phyloP scores from a whole-genome alignment of 225 moss, liverwort and hornwort species.

The Antitrichia curtipendula region DNA sequence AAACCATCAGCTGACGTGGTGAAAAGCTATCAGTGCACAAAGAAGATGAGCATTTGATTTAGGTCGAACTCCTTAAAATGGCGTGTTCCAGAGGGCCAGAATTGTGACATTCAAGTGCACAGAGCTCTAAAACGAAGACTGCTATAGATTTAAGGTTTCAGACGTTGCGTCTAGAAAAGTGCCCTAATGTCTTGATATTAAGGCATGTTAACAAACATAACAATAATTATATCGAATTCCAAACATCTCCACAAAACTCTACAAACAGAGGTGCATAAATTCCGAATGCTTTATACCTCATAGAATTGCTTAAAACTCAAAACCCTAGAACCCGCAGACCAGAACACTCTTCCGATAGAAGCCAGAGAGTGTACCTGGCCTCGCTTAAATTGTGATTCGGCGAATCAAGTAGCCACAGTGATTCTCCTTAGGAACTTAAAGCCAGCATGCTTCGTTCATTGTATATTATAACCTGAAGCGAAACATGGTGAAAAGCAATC shows the following conservation, averaged over 20 bases:
- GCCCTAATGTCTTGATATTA: background rate
- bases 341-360: background rate
- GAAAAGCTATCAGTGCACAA: background rate
- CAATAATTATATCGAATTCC: background rate
- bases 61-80: background rate
- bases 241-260: background rate
- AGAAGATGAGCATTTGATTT: background rate
- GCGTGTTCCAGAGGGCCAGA: background rate
- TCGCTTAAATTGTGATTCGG: background rate
- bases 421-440: no score
- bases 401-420: background rate
- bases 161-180: background rate
- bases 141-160: background rate
- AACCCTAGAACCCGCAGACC: background rate
- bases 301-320: background rate
- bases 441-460: background rate
- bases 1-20: background rate
- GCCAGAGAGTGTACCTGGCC: background rate
- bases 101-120: background rate
- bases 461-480: background rate
- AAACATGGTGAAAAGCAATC: background rate
- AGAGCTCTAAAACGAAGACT: background rate
- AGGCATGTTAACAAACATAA: background rate
- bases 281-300: background rate
- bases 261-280: background rate